Evolutionary conservation across 345 rosid genomes (phyloP).

Genomic region (Brassica carinata): DNA sequence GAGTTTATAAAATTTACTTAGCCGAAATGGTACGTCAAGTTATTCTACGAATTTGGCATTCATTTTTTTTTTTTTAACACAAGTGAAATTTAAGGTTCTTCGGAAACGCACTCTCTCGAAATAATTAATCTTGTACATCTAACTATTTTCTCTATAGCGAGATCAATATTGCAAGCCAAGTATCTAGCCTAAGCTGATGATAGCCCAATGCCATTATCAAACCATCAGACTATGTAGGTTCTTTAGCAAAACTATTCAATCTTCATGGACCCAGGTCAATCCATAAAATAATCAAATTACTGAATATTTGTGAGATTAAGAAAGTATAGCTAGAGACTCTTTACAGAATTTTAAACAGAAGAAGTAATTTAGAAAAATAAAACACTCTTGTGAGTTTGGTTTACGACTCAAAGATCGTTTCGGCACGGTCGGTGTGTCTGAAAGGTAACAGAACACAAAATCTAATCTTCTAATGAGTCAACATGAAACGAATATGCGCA

Average conservation of each 20-base stretch:
- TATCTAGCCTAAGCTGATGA: neutral
- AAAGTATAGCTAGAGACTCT: neutral
- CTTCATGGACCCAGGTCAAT: neutral
- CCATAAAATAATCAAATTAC: neutral
- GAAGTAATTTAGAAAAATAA: neutral
- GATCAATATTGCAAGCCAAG: neutral
- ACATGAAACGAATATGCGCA: constrained; percentile 38
- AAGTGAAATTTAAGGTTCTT: no score
- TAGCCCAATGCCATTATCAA: neutral
- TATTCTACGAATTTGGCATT: neutral
- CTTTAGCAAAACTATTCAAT: neutral
- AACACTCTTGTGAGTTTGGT: neutral
- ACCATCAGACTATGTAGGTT: neutral
- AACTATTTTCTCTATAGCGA: neutral
- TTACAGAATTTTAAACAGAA: neutral
- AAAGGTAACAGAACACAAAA: constrained; percentile 34
- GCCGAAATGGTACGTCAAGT: no score
- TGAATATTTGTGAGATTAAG: neutral
- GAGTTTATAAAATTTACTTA: no score
- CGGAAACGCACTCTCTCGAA: no score
- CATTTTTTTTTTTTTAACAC: neutral
- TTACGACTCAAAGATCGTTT: constrained; percentile 13
- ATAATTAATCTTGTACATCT: no score
- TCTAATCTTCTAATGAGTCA: constrained; percentile 32
- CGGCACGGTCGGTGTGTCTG: neutral